Conservation (phyloP, 768 basidiomycete genomes). For the Boletus reticuloceps region DNA sequence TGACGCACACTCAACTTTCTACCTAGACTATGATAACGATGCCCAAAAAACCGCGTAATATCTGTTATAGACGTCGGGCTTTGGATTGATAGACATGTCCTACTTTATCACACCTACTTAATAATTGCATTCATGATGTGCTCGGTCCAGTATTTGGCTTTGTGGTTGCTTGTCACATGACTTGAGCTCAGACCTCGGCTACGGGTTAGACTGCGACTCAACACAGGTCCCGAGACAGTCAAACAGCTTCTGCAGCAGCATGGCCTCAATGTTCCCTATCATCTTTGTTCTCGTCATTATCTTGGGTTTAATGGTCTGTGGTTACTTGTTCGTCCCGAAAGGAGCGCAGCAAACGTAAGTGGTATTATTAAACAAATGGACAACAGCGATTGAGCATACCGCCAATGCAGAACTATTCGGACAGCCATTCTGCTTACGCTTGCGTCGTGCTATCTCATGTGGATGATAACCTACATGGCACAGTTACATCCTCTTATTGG, state of each 20-base stretch:
- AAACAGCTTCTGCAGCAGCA: conserved; percentile 27
- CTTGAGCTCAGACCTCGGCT: not conserved
- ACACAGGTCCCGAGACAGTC: not conserved
- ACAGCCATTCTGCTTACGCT: conserved; percentile 77
- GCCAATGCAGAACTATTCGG: conserved; percentile 66
- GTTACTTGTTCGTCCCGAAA: conserved; percentile 75
- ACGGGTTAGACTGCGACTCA: no score
- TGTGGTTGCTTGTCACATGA: conserved; percentile 7
- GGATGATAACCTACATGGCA: conserved; percentile 96
- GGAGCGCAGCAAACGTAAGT: conserved; percentile 89
- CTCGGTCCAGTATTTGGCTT: not conserved
- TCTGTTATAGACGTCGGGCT: conserved; percentile 66
- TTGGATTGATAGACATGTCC: conserved; percentile 38
- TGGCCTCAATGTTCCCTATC: conserved; percentile 72
- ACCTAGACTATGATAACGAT: conserved; percentile 90
- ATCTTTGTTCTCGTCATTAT: conserved; percentile 65
- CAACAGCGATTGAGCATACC: not conserved
- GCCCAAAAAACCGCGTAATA: conserved; percentile 66
- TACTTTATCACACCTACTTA: not conserved
- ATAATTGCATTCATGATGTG: not conserved
- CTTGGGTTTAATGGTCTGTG: conserved; percentile 57
- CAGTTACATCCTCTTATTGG: conserved; percentile 90
- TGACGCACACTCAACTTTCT: conserved; percentile 2
- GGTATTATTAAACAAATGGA: not conserved
- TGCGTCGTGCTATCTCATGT: conserved; percentile 88